Percentiles rank a stretch among this genome's conserved stretches.
Evolutionary conservation across 768 basidiomycete species (phyloP).

Genomic region (Phanerochaete carnosa): DNA sequence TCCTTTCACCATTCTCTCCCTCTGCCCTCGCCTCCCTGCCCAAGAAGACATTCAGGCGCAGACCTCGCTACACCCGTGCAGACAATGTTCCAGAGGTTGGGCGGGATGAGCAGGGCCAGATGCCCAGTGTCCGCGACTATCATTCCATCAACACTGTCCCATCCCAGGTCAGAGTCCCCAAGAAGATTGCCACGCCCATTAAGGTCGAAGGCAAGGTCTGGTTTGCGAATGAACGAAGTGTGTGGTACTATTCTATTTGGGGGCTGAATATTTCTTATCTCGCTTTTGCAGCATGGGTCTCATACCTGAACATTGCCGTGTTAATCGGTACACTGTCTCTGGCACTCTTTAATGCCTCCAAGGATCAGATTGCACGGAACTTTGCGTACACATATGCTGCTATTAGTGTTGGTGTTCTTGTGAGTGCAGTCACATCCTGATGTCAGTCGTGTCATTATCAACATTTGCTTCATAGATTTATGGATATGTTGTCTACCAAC

Average conservation of each 20-base stretch:
- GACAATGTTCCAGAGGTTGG: slow-evolving; percentile 69
- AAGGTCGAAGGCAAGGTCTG: slow-evolving; percentile 95
- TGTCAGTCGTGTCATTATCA: neutral
- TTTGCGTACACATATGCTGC: slow-evolving; percentile 84
- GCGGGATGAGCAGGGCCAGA: slow-evolving; percentile 46
- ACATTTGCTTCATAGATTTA: slow-evolving; percentile 53
- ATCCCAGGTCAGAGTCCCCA: slow-evolving; percentile 68
- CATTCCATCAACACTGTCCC: slow-evolving; percentile 67
- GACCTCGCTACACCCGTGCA: slow-evolving; percentile 57
- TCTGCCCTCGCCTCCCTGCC: slow-evolving; percentile 53
- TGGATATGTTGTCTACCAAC: slow-evolving; percentile 82
- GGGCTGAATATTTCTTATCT: neutral
- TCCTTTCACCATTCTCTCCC: slow-evolving; percentile 67
- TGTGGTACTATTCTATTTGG: slow-evolving; percentile 26
- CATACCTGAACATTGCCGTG: slow-evolving; percentile 85
- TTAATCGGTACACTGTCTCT: slow-evolving; percentile 82
- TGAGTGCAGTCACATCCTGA: slow-evolving; percentile 27
- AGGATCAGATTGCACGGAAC: slow-evolving; percentile 57
- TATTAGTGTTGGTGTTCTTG: slow-evolving; percentile 71
- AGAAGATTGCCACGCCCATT: slow-evolving; percentile 77
- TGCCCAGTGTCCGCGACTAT: slow-evolving; percentile 69
- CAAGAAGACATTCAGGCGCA: slow-evolving; percentile 31
- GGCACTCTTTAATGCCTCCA: slow-evolving; percentile 85
- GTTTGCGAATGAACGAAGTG: slow-evolving; percentile 95
- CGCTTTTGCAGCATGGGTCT: slow-evolving; percentile 69